phyloP scores from a whole-genome alignment of 2,329 filamentous ascomycete species.

The Penicillium sp. region DNA sequence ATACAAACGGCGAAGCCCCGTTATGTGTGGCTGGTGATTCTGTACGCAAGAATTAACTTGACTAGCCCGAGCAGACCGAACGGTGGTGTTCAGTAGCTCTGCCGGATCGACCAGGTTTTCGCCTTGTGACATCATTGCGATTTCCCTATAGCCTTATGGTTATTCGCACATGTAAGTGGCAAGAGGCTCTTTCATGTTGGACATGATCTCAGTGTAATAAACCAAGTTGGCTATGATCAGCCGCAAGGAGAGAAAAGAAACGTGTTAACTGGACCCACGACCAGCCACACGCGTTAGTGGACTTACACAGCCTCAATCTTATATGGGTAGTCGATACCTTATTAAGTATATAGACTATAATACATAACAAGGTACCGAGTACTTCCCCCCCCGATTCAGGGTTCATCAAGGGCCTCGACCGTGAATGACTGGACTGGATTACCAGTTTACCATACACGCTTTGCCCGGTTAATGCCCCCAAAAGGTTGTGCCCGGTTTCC shows the following conservation, averaged over 20 bases:
- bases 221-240: neutral
- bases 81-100: neutral
- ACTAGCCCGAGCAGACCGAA: neutral
- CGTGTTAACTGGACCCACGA: slow-evolving; percentile 18
- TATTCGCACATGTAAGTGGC: neutral
- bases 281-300: slow-evolving; percentile 22
- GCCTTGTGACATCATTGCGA: neutral
- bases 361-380: slow-evolving; percentile 5
- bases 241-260: slow-evolving; percentile 2
- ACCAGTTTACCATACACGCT: slow-evolving; percentile 1
- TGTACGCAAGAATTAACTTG: neutral
- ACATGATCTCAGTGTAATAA: neutral
- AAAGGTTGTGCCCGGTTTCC: slow-evolving; percentile 8
- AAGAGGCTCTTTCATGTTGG: neutral
- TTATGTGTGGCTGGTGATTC: neutral
- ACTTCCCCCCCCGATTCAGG: slow-evolving; percentile 11
- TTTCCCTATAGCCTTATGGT: neutral
- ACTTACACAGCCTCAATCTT: slow-evolving; percentile 26
- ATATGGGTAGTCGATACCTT: slow-evolving; percentile 15
- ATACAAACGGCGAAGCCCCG: neutral
- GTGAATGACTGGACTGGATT: slow-evolving; percentile 4
- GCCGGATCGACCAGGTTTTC: neutral
- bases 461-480: neutral
- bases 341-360: fast-evolving
- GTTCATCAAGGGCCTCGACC: slow-evolving; percentile 28